Conservation (phyloP, 257 asterid species). For the Solanum ossicruentum region DNA sequence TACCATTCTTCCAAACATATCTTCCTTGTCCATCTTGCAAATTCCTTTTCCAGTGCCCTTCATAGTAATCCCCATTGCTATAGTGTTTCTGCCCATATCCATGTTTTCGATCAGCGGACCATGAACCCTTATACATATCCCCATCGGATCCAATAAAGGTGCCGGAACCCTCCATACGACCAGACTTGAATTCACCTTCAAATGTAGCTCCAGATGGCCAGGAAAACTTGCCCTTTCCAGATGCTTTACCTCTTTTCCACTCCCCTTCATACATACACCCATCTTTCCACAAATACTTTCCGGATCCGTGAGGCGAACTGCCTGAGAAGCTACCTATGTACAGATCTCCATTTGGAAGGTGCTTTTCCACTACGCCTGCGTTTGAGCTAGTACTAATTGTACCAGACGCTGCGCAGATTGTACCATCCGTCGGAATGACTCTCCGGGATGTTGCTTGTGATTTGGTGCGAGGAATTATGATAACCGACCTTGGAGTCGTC, state of each 20-base stretch:
- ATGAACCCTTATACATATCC: conserved; percentile 60
- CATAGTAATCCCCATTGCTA: conserved; percentile 75
- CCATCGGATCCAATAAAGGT: conserved; percentile 77
- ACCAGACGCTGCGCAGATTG: conserved; percentile 4
- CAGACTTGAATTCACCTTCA: conserved; percentile 81
- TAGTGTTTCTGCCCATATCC: conserved; percentile 81
- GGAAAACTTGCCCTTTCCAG: conserved; percentile 76
- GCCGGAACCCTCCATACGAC: conserved; percentile 91
- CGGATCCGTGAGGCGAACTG: conserved; percentile 84
- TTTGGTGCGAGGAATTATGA: conserved; percentile 54
- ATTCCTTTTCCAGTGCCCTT: conserved; percentile 75
- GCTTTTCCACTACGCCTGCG: conserved; percentile 29
- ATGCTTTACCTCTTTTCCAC: conserved; percentile 91
- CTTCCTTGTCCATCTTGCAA: conserved; percentile 85
- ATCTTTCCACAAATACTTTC: conserved; percentile 85
- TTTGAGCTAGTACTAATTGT: not conserved
- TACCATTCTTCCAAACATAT: conserved; percentile 77
- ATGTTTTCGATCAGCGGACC: conserved; percentile 76
- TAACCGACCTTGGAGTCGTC: conserved; percentile 61
- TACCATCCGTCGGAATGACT: conserved; percentile 46
- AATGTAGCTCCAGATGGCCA: conserved; percentile 98
- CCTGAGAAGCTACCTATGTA: conserved; percentile 71
- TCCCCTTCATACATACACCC: conserved; percentile 97
- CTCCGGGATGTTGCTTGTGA: conserved; percentile 66
- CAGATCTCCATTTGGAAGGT: conserved; percentile 86